Base-by-base conservation (phyloP, 2,329 filamentous ascomycete species). In the Diplocarpon mali region DNA sequence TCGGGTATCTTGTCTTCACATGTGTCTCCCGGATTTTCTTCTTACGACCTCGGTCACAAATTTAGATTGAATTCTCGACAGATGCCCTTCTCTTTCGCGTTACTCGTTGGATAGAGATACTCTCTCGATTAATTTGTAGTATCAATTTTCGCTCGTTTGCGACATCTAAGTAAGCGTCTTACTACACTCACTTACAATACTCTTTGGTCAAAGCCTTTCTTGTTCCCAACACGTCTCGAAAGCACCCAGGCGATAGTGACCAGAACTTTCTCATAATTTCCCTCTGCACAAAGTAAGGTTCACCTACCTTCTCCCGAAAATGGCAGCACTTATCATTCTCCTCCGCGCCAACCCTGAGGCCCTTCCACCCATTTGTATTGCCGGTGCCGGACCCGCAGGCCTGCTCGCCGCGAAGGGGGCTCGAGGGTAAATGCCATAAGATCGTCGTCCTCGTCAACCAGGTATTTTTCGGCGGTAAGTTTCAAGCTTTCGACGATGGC, bases 361-460 rank as follows among this genome's bases (percentile, higher is more conserved):
- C n/a, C n/a, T n/a, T n/a, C n/a, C n/a, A 15, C 44, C 44, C 11
- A 32, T 46, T 12, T 46, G 44, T 16, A 41, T 46, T n/a, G 44
- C 41, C 17, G 44, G 44, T 20, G 44, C 38, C 31, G 44, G 44
- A 10, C 44, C 44, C 16, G 38, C 44, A 32, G 44, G 44, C 3
- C n/a, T 46, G 31, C 36, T 34, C 3, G 44, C 44, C 8, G 44
- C 44, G 11, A 38, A 38, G n/a, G 32, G 28, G 36, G 7, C 44
- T 46, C n/a, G 44, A 46, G 17, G 32, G 30, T 12, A 41, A 37
- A 20, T 38, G 44, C 8, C 16, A 31, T 17, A 41, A 32, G 13
- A 31, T 38, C 15, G 38, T 41, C 1, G 35, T 46, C 3, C 41
- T 46, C 28, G 44, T 41, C 32, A 46, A 42, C 14, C 44, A 46